These are phyloP conservation scores for Thielaviopsis ethacetica DNA, from an alignment of 2,329 filamentous ascomycete genomes.

Conservation along the genomic window DNA sequence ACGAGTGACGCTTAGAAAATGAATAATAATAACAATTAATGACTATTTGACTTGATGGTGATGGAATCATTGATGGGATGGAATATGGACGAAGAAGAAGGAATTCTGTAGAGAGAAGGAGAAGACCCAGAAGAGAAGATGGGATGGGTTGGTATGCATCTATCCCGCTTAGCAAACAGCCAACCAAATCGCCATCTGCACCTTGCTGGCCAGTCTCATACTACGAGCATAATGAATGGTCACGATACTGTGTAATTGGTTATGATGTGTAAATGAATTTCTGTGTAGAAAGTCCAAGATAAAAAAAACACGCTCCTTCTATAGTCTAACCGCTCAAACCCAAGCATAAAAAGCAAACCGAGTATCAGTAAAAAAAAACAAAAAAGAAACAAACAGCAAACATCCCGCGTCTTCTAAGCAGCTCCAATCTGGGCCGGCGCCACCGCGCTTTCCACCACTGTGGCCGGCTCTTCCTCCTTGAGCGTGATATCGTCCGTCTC, in stretches of 20 bases:
- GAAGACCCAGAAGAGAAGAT: not conserved
- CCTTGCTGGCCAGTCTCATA: not conserved
- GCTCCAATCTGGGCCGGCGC: not conserved
- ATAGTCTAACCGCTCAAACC: not conserved
- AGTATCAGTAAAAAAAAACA: not conserved
- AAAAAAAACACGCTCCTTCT: not conserved
- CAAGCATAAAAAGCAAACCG: not conserved
- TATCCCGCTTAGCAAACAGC: not conserved
- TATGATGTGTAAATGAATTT: not conserved
- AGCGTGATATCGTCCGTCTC: constrained; percentile 12
- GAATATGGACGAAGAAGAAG: no score
- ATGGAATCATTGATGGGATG: no score
- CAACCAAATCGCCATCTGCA: not conserved
- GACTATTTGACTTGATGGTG: not conserved
- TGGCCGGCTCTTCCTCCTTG: constrained; percentile 8
- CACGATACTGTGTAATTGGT: no score
- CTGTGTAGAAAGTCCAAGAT: not conserved
- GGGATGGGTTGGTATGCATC: not conserved
- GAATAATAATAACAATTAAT: constrained; percentile 9
- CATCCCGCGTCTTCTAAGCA: not conserved
- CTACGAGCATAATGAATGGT: no score
- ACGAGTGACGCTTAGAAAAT: constrained; percentile 7
- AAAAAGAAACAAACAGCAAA: not conserved
- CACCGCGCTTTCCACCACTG: constrained; percentile 4
- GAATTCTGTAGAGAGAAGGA: no score